These are phyloP conservation scores for Boletellus dicymbophilus DNA, from an alignment of 1,284 basidiomycete genomes.

Conservation along the genomic window DNA sequence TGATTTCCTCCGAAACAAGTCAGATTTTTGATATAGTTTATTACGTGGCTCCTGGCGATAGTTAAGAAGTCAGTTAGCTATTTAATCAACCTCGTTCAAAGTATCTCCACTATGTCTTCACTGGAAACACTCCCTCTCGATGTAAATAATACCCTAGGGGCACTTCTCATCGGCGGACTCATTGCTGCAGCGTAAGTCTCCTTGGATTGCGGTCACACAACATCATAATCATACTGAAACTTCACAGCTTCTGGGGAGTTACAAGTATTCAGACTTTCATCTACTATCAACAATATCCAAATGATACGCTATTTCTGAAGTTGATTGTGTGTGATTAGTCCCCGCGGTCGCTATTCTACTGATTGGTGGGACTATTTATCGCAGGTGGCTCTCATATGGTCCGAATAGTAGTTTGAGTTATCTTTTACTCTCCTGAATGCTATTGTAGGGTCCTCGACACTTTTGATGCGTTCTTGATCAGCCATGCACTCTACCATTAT, in stretches of 20 bases:
- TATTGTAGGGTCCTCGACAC: constrained; percentile 43
- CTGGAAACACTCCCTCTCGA: constrained; percentile 3
- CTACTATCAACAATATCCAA: constrained; percentile 45
- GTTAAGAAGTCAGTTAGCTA: no score
- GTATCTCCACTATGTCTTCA: not conserved
- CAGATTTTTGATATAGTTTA: no score
- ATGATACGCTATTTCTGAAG: constrained; percentile 41
- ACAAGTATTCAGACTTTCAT: constrained; percentile 55
- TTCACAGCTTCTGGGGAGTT: constrained; percentile 53
- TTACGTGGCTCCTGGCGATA: no score
- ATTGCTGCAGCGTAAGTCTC: constrained; percentile 43
- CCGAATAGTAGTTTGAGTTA: not conserved
- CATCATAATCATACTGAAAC: not conserved
- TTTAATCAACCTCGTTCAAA: not conserved
- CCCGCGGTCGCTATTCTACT: not conserved
- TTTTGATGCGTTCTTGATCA: constrained; percentile 46
- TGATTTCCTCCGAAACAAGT: no score
- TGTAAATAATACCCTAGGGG: constrained; percentile 45
- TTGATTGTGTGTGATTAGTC: constrained; percentile 35
- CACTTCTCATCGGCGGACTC: constrained; percentile 48
- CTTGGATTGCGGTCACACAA: not conserved
- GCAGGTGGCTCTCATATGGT: constrained; percentile 20
- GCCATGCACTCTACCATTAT: constrained; percentile 53
- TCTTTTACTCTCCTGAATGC: not conserved
- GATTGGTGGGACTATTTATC: not conserved